A percentile compares a stretch with the other conserved stretches of the same genome.
Evolutionary conservation across 768 basidiomycete genomes (phyloP).

Genomic region (Pulveroboletus sp.): DNA sequence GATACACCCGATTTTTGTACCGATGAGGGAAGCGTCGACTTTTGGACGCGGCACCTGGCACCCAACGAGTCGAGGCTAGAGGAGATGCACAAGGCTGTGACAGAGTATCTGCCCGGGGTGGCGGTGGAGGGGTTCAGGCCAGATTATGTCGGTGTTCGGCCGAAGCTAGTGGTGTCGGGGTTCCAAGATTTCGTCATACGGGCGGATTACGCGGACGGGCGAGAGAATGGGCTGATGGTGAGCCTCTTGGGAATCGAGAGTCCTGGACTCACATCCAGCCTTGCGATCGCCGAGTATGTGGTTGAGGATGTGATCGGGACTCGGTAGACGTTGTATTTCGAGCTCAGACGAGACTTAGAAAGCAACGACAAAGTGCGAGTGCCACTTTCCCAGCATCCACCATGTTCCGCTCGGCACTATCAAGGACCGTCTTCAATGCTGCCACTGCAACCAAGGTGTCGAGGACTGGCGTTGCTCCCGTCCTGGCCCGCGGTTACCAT

Average conservation of each 20-base stretch:
- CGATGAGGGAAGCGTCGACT: conserved; percentile 54
- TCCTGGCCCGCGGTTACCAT: conserved; percentile 73
- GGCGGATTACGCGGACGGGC: conserved; percentile 52
- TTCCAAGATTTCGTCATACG: conserved; percentile 85
- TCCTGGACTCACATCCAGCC: conserved; percentile 82
- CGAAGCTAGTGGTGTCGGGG: conserved; percentile 79
- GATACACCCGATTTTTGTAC: conserved; percentile 23
- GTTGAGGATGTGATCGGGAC: conserved; percentile 48
- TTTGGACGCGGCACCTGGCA: conserved; percentile 67
- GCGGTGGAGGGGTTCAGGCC: conserved; percentile 57
- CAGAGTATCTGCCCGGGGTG: conserved; percentile 66
- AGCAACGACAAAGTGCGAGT: conserved; percentile 1
- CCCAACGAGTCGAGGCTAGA: conserved; percentile 58
- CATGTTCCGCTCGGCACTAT: conserved; percentile 68
- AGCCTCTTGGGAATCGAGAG: conserved; percentile 89
- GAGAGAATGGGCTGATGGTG: conserved; percentile 50
- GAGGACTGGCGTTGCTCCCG: conserved; percentile 43
- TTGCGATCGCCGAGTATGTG: conserved; percentile 84
- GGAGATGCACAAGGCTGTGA: conserved; percentile 71
- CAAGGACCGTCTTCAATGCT: conserved; percentile 44
- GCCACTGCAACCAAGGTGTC: conserved; percentile 42
- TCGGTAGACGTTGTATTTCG: conserved; percentile 7
- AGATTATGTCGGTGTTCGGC: conserved; percentile 83
- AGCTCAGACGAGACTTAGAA: conserved; percentile 21
- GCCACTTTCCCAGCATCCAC: conserved; percentile 34